Percentiles rank a stretch among this genome's conserved stretches.
These are phyloP conservation scores for Huntiella savannae DNA, from an alignment of 2,329 filamentous ascomycete species.

Conservation along the genomic window DNA sequence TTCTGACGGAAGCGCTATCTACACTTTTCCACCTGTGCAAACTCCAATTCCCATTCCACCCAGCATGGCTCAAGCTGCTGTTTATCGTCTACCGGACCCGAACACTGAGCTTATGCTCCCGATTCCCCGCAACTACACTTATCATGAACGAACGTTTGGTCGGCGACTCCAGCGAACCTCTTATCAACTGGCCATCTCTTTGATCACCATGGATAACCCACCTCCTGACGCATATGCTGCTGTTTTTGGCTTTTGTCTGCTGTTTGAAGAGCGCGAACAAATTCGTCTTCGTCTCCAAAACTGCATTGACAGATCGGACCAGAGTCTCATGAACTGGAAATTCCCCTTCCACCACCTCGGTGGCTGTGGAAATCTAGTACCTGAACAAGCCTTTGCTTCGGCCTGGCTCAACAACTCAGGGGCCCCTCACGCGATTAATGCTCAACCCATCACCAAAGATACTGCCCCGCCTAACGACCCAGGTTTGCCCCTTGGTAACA, in stretches of 20 bases:
- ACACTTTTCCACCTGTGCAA: neutral
- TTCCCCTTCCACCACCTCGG: conserved; percentile 48
- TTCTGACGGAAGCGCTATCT: neutral
- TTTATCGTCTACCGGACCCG: neutral
- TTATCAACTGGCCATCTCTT: conserved; percentile 39
- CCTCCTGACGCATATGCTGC: conserved; percentile 29
- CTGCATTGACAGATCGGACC: conserved; percentile 18
- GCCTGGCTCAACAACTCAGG: neutral
- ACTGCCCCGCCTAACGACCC: neutral
- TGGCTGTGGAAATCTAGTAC: conserved; percentile 41
- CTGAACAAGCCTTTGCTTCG: neutral
- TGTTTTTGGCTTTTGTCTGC: conserved; percentile 51
- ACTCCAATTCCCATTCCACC: neutral
- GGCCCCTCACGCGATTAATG: neutral
- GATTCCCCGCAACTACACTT: conserved; percentile 35
- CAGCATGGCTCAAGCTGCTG: neutral
- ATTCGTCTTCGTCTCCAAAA: conserved; percentile 25
- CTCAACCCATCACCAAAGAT: too few relatives aligned
- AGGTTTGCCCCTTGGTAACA: conserved; percentile 1
- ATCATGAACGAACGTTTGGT: conserved; percentile 48
- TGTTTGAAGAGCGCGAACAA: conserved; percentile 33
- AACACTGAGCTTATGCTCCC: conserved; percentile 16
- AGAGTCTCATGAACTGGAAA: conserved; percentile 36
- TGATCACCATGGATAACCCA: conserved; percentile 33
- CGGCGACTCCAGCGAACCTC: conserved; percentile 49